Evolutionary conservation across 371 early-diverging fungal genomes (phyloP), one percentile per base, ranked within the genome.

Genomic region (Dichotomocladium elegans): DNA sequence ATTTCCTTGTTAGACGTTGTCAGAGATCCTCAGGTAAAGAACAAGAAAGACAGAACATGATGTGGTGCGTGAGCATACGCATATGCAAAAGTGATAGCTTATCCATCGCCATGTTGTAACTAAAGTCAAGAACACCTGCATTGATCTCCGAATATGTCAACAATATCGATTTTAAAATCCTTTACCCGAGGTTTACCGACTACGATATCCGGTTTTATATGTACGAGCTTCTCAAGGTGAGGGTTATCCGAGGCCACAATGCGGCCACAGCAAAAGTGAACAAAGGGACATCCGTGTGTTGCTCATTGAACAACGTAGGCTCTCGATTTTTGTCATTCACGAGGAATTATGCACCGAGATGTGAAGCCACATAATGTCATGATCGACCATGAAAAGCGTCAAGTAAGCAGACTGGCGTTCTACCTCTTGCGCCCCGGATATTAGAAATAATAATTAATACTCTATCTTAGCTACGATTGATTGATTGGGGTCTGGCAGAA

Each of bases 401-500:
- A 89, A 72, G 87, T 90, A 77, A 19, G n/a, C 12, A 19, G 10
- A 30, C 11, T 10, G 8, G 24, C 12, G 21, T n/a, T 43, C 7
- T 25, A n/a, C 7, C n/a, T 43, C 15, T 41, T 8, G 41, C n/a
- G n/a, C n/a, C n/a, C n/a, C n/a, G n/a, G n/a, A n/a, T n/a, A n/a
- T n/a, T n/a, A 15, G 41, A 41, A 10, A 43, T 43, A 43, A 12
- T 4, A 8, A 25, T 3, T 43, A n/a, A n/a, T n/a, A 11, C n/a
- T n/a, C n/a, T n/a, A 17, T 17, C 14, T 21, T 66, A 91, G 88
- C 70, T 96, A 34, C 90, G 96, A 34, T 81, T 99, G 59, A 99
- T 99, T 61, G 99, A 99, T 80, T 99, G 99, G 99, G 99, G 99
- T 29, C 80, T 99, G 44, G 99, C 99, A 21, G 99, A 99, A 74